These are phyloP conservation scores for Spathaspora hagerdaliae DNA, from an alignment of 805 yeast species.

Conservation along the genomic window DNA sequence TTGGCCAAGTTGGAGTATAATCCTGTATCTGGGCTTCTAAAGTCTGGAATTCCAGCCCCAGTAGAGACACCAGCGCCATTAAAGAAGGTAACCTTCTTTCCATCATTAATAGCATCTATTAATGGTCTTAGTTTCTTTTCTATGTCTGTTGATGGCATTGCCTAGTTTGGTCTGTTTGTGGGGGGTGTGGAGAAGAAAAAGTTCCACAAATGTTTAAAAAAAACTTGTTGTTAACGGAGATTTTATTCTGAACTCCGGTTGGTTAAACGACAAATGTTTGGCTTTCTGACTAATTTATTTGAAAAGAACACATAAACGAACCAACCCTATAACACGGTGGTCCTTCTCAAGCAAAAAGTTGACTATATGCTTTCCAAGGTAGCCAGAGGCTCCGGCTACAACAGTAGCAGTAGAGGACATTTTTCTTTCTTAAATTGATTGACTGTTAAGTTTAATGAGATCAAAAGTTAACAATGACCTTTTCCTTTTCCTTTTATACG, in stretches of 20 bases:
- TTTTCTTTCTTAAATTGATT: neutral
- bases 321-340: conserved; percentile 50
- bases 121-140: conserved; percentile 16
- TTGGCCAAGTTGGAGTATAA: conserved; percentile 75
- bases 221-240: too few species aligned
- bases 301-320: conserved; percentile 19
- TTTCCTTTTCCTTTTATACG: neutral
- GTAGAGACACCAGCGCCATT: conserved; percentile 96
- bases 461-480: neutral
- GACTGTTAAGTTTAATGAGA: neutral
- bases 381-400: conserved; percentile 54
- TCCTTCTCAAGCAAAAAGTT: conserved; percentile 32
- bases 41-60: conserved; percentile 92
- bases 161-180: neutral
- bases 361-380: conserved; percentile 48
- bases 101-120: conserved; percentile 24
- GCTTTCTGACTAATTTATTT: too few species aligned
- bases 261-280: too few species aligned
- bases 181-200: too few species aligned
- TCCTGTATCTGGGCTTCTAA: conserved; percentile 87
- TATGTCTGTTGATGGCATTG: neutral
- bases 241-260: too few species aligned
- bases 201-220: too few species aligned
- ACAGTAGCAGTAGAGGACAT: conserved; percentile 23
- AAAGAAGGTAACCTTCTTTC: conserved; percentile 55